phyloP scores from a whole-genome alignment of 768 basidiomycete species.

The Cystofilobasidium macerans region DNA sequence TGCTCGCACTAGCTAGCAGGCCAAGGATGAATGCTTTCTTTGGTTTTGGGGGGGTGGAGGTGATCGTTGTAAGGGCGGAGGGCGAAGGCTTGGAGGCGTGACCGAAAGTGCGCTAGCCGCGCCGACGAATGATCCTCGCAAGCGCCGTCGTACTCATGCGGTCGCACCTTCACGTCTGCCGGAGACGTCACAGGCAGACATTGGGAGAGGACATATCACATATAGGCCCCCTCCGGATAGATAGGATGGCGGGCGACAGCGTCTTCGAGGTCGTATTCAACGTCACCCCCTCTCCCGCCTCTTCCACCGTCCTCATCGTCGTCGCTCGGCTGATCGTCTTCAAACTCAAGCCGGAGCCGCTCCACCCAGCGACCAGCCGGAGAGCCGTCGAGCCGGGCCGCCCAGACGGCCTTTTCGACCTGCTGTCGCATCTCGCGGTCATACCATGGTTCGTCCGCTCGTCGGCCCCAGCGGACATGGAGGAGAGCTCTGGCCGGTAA shows the following conservation, averaged over 20 bases:
- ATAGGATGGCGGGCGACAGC: background rate
- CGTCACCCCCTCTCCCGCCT: background rate
- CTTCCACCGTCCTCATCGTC: background rate
- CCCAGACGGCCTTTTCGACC: conserved; percentile 3
- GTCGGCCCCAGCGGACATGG: background rate
- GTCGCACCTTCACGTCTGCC: too few relatives aligned
- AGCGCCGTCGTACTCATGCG: too few relatives aligned
- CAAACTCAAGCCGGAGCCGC: background rate
- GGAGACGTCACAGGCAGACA: background rate
- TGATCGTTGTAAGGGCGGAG: too few relatives aligned
- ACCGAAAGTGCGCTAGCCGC: too few relatives aligned
- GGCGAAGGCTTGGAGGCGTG: too few relatives aligned
- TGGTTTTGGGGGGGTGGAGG: too few relatives aligned
- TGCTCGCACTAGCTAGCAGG: too few relatives aligned
- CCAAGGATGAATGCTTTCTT: too few relatives aligned
- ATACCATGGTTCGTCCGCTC: background rate
- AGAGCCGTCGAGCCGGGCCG: background rate
- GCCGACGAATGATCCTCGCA: too few relatives aligned
- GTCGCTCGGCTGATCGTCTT: background rate
- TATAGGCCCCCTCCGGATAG: background rate
- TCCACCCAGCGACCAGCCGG: background rate
- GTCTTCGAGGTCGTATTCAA: background rate
- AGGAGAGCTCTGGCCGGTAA: background rate
- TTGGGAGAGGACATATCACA: background rate
- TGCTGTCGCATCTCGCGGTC: conserved; percentile 1